Evolutionary conservation across 2,329 filamentous ascomycete genomes (phyloP).

Genomic region (Chrysoporthe cubensis): DNA sequence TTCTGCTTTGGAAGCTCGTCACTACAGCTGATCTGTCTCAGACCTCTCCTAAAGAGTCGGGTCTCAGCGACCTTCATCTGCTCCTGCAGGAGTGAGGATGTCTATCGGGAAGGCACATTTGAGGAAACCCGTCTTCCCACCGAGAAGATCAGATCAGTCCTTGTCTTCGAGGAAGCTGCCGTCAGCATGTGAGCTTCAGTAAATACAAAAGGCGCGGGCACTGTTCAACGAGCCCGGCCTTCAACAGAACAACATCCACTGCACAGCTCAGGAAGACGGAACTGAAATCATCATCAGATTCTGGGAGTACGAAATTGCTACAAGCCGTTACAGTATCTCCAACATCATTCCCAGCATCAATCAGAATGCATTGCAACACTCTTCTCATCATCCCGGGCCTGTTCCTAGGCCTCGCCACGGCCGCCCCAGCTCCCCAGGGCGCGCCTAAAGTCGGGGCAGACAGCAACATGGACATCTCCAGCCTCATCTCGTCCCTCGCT

Average conservation of each 20-base stretch:
- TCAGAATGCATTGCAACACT: conserved; percentile 21
- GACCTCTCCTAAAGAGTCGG: conserved; percentile 11
- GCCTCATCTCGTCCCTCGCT: neutral
- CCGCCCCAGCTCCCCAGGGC: conserved; percentile 7
- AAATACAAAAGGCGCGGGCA: conserved; percentile 1
- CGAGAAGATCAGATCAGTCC: neutral
- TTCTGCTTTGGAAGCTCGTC: neutral
- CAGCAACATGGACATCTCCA: neutral
- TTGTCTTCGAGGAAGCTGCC: conserved; percentile 8
- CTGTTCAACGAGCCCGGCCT: neutral
- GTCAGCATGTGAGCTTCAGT: conserved; percentile 10
- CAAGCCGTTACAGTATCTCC: neutral
- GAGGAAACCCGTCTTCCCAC: neutral
- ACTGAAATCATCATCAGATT: neutral
- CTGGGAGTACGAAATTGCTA: neutral
- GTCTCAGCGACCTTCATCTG: neutral
- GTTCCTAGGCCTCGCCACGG: conserved; percentile 11
- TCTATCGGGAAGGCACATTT: conserved; percentile 20
- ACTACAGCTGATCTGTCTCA: conserved; percentile 12
- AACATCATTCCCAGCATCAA: neutral
- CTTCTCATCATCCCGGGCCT: conserved; percentile 14
- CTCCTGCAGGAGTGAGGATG: conserved; percentile 1
- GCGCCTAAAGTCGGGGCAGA: neutral
- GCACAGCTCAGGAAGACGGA: neutral
- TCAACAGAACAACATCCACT: conserved; percentile 2